phyloP scores from a whole-genome alignment of 768 basidiomycete species.

The Leccinum truebloodii region DNA sequence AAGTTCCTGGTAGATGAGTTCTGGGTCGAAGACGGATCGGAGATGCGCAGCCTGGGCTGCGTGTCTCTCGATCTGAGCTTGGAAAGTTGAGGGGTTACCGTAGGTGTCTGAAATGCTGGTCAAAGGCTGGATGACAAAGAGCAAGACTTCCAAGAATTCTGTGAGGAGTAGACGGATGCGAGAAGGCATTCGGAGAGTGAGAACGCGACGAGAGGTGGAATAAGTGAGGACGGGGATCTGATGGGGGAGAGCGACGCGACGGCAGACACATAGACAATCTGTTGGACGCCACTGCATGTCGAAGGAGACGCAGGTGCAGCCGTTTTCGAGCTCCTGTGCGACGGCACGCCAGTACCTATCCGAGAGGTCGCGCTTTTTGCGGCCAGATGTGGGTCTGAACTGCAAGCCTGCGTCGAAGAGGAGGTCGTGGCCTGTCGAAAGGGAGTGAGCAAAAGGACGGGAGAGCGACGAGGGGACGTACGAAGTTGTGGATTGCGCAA shows the following conservation, averaged over 20 bases:
- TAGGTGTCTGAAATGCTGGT: slow-evolving; percentile 61
- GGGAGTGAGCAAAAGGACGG: slow-evolving; percentile 1
- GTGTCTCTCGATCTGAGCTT: slow-evolving; percentile 62
- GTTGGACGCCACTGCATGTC: slow-evolving; percentile 57
- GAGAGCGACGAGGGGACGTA: slow-evolving; percentile 42
- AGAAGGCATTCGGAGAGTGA: slow-evolving; percentile 69
- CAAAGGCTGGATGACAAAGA: slow-evolving; percentile 82
- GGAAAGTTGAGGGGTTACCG: slow-evolving; percentile 57
- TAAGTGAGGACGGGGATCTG: slow-evolving; percentile 45
- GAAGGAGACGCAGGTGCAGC: slow-evolving; percentile 84
- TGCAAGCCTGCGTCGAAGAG: slow-evolving; percentile 85
- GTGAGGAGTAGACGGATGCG: slow-evolving; percentile 67
- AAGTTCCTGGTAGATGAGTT: slow-evolving; percentile 81
- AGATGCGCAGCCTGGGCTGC: slow-evolving; percentile 66
- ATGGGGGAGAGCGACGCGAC: slow-evolving; percentile 43
- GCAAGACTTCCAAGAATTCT: slow-evolving; percentile 80
- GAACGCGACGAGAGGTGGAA: slow-evolving; percentile 43
- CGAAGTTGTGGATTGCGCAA: slow-evolving; percentile 89
- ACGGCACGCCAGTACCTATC: slow-evolving; percentile 89
- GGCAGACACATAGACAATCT: slow-evolving; percentile 57
- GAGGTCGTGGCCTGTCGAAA: slow-evolving; percentile 73
- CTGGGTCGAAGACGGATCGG: slow-evolving; percentile 77
- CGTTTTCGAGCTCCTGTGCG: slow-evolving; percentile 70
- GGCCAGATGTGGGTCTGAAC: slow-evolving; percentile 75
- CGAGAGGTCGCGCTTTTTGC: slow-evolving; percentile 67